phyloP scores from a whole-genome alignment of 345 rosid species.

The Ceriops zippeliana region DNA sequence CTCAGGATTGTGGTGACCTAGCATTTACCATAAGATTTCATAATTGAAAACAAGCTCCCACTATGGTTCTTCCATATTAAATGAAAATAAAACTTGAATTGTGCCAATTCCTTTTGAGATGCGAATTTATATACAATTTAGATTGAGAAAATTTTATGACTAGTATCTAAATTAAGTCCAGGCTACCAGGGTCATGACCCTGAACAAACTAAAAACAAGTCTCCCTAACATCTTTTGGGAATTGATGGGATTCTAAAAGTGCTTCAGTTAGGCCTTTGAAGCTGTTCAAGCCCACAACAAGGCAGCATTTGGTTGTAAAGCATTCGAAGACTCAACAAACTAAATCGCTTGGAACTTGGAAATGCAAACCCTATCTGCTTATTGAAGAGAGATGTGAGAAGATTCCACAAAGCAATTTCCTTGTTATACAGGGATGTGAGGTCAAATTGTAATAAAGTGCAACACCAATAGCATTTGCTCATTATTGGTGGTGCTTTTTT shows the following conservation, averaged over 20 bases:
- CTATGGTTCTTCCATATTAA: no score
- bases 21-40: no score
- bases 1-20: no score
- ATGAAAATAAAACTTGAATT: no score
- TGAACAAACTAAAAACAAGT: conserved; percentile 61
- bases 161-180: conserved; percentile 31
- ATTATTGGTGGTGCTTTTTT: no score
- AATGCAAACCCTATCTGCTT: not conserved
- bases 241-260: conserved; percentile 50
- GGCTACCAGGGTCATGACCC: conserved; percentile 52
- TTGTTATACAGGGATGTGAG: not conserved
- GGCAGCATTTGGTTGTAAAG: conserved; percentile 24
- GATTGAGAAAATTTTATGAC: no score
- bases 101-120: no score
- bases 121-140: no score
- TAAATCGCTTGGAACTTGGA: not conserved
- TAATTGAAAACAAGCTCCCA: no score
- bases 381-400: not conserved
- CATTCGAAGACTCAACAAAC: conserved; percentile 15
- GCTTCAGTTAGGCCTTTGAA: conserved; percentile 55
- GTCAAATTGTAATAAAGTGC: no score
- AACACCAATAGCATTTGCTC: no score
- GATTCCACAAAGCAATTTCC: not conserved
- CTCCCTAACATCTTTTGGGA: conserved; percentile 74
- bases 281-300: conserved; percentile 35